These are phyloP conservation scores for Paramecium biaurelia DNA, from an alignment of 73 alveolate genomes.

Conservation along the genomic window DNA sequence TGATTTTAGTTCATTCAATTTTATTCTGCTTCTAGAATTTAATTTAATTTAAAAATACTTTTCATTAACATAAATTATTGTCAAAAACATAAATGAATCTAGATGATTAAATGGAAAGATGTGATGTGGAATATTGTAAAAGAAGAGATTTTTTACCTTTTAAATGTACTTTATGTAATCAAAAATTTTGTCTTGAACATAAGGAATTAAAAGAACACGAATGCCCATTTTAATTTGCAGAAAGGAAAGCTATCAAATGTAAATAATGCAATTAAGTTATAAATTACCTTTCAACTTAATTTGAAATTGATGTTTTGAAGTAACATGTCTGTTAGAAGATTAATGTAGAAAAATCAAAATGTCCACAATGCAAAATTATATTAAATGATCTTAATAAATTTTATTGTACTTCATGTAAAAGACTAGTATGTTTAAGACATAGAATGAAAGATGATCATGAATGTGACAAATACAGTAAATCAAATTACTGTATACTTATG, in stretches of 20 bases:
- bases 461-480: neutral
- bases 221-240: neutral
- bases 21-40: neutral
- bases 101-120: constrained; percentile 14
- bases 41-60: neutral
- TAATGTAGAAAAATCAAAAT: neutral
- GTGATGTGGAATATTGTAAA: constrained; percentile 11
- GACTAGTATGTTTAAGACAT: neutral
- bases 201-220: neutral
- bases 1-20: neutral
- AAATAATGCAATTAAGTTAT: neutral
- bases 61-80: neutral
- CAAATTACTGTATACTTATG: neutral
- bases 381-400: constrained; percentile 7
- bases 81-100: neutral
- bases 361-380: neutral
- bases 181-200: neutral
- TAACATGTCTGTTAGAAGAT: neutral
- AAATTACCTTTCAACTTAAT: neutral
- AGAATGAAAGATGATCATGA: constrained; percentile 25
- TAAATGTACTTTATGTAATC: neutral
- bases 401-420: neutral
- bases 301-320: neutral
- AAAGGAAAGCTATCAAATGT: neutral
- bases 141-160: constrained; percentile 14